A percentile compares a stretch with the other conserved stretches of the same genome.
phyloP scores from a whole-genome alignment of 176 grass and related monocot genomes.

The Triticum timopheevii region DNA sequence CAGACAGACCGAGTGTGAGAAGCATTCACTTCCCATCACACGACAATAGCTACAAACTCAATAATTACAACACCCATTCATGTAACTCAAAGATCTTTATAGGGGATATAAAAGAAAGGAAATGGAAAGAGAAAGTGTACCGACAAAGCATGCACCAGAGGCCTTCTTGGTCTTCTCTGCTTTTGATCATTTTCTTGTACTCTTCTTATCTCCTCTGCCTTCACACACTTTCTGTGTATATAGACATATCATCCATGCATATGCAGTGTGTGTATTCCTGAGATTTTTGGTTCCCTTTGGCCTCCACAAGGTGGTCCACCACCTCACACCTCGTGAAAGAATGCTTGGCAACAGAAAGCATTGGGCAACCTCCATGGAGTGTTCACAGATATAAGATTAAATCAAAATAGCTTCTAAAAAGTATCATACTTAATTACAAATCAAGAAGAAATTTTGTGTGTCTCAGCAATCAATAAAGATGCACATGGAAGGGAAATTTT shows the following conservation, averaged over 20 bases:
- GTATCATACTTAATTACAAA: neutral
- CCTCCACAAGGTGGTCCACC: constrained; percentile 48
- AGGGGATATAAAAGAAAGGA: neutral
- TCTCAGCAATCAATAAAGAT: neutral
- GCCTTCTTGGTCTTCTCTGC: neutral
- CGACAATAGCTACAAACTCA: constrained; percentile 35
- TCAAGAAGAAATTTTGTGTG: neutral
- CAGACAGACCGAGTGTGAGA: constrained; percentile 21
- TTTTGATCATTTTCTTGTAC: neutral
- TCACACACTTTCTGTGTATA: neutral
- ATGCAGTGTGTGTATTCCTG: neutral
- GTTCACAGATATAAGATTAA: neutral
- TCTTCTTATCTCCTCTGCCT: constrained; percentile 22
- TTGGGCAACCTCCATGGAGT: neutral
- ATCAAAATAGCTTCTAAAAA: neutral
- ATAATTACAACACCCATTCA: constrained; percentile 46
- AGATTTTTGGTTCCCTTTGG: constrained; percentile 39
- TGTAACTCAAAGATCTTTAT: neutral
- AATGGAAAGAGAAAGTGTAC: constrained; percentile 9
- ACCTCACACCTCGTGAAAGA: neutral
- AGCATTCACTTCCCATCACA: constrained; percentile 33
- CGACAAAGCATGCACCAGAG: constrained; percentile 17
- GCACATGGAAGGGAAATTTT: neutral
- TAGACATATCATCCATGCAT: too few relatives aligned
- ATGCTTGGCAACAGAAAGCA: neutral